phyloP scores from a whole-genome alignment of 2,329 filamentous ascomycete species.

The Diaporthe citri region DNA sequence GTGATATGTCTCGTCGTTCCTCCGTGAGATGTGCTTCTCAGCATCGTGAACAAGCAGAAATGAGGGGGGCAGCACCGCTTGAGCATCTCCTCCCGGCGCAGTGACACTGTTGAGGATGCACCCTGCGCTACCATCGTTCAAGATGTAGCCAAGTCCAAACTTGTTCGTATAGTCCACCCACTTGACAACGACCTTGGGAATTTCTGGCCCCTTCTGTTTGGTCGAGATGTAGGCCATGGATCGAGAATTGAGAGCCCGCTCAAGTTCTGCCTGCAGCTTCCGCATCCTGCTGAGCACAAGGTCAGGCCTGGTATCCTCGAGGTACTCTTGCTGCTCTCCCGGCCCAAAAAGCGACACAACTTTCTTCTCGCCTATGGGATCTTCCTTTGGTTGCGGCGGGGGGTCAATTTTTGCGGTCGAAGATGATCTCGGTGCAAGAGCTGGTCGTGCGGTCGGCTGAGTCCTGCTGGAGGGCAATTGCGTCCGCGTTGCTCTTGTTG shows the following conservation, averaged over 20 bases:
- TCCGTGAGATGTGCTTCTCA: slow-evolving; percentile 76
- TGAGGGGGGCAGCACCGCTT: slow-evolving; percentile 73
- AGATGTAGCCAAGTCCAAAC: slow-evolving; percentile 85
- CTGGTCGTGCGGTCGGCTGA: slow-evolving; percentile 28
- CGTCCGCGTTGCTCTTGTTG: slow-evolving; percentile 39
- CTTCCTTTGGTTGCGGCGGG: slow-evolving; percentile 34
- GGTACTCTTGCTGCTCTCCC: slow-evolving; percentile 61
- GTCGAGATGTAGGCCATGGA: slow-evolving; percentile 71
- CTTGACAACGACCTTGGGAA: slow-evolving; percentile 77
- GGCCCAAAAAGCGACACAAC: slow-evolving; percentile 68
- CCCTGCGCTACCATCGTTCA: slow-evolving; percentile 85
- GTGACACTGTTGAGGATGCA: slow-evolving; percentile 73
- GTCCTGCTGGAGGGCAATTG: slow-evolving; percentile 39
- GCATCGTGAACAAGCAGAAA: slow-evolving; percentile 80
- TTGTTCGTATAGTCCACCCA: slow-evolving; percentile 94
- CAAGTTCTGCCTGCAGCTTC: slow-evolving; percentile 70
- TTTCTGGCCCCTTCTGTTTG: slow-evolving; percentile 64
- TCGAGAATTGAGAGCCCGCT: slow-evolving; percentile 73
- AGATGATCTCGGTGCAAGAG: slow-evolving; percentile 9
- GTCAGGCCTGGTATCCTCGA: slow-evolving; percentile 69
- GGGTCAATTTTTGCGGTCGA: slow-evolving; percentile 18
- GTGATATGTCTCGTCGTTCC: slow-evolving; percentile 65
- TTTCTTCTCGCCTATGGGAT: slow-evolving; percentile 39
- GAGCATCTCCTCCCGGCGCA: slow-evolving; percentile 62
- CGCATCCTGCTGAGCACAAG: slow-evolving; percentile 67